A percentile compares a stretch with the other conserved stretches of the same genome.
phyloP scores from a whole-genome alignment of 345 rosid genomes.

The Nephelium lappaceum region DNA sequence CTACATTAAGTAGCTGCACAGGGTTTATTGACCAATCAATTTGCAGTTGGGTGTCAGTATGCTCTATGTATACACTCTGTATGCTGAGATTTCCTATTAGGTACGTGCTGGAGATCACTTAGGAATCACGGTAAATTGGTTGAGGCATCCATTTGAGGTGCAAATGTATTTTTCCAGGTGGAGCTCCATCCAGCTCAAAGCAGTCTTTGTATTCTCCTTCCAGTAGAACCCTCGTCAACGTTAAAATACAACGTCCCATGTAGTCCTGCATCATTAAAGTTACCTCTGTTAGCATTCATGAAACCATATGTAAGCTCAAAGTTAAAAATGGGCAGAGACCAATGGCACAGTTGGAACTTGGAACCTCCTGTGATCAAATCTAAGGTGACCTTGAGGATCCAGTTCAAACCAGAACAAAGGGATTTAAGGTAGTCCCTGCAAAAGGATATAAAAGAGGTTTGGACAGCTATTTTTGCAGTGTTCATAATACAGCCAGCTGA shows the following conservation, averaged over 20 bases:
- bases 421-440: not conserved
- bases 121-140: constrained; percentile 78
- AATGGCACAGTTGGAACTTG: not conserved
- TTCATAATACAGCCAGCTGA: not conserved
- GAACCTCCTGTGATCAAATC: not conserved
- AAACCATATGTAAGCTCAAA: not conserved
- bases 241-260: constrained; percentile 93
- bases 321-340: not conserved
- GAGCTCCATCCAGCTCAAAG: constrained; percentile 64
- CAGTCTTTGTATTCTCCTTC: constrained; percentile 83
- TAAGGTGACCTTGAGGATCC: not conserved
- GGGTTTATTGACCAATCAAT: not conserved
- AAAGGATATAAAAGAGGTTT: not conserved
- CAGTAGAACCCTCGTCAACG: constrained; percentile 89
- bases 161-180: constrained; percentile 67
- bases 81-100: not conserved
- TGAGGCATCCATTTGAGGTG: constrained; percentile 94
- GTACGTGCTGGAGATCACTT: constrained; percentile 7
- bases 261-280: constrained; percentile 57
- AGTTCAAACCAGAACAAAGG: not conserved
- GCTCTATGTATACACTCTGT: not conserved
- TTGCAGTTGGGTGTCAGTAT: not conserved
- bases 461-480: not conserved
- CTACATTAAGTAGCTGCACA: constrained; percentile 10
- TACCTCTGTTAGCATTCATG: not conserved